Base-by-base conservation (phyloP, 2,329 filamentous ascomycete species). In the Huntiella decipiens region DNA sequence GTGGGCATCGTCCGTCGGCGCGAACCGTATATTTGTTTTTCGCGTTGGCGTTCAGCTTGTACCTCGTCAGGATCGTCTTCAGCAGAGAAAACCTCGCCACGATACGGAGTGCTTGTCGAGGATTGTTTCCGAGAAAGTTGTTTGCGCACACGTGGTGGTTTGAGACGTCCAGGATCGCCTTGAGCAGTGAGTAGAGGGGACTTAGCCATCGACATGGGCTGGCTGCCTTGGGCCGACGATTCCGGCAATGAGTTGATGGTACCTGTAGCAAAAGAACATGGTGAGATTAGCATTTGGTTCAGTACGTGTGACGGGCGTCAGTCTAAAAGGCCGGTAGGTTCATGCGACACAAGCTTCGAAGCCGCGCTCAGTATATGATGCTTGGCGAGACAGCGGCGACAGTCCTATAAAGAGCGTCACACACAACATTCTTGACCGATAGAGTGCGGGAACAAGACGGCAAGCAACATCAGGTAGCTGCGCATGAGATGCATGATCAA, bases 41-140 rank as follows among this genome's bases (percentile, higher is more conserved):
- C 57, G 5, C 58, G 60, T 48, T 73, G 65, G 51, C 71, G 63
- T 55, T 86, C 82, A 51, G 74, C 73, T 56, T 83, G 78, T 15
- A 94, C 76, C 60, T 95, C 88, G 52, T 76, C 71, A 17, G 77
- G 67, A 56, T 85, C 86, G 59, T 96, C 88, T 57, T 96, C 87
- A 41, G 84, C 84, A 0, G 87, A 95, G 63, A 93, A 96, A 50
- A 88, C 70, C 51, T 82, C 82, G 28, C 87, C 83, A 45, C 84
- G 79, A 57, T 88, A 76, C 2, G 85, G 86, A 36, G 76, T 76
- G 5, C 61, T 61, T 47, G 73, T 82, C 17, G 84, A 85, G 1
- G 84, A 88, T 48, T 78, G 69, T 51, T 85, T 78, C 53, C 84
- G 79, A 48, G 73, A 60, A 60, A 88, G 73, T 8, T 72, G 37